Base-by-base conservation (phyloP, 495 filamentous ascomycete genomes). In the Lentithecium fluviatile region DNA sequence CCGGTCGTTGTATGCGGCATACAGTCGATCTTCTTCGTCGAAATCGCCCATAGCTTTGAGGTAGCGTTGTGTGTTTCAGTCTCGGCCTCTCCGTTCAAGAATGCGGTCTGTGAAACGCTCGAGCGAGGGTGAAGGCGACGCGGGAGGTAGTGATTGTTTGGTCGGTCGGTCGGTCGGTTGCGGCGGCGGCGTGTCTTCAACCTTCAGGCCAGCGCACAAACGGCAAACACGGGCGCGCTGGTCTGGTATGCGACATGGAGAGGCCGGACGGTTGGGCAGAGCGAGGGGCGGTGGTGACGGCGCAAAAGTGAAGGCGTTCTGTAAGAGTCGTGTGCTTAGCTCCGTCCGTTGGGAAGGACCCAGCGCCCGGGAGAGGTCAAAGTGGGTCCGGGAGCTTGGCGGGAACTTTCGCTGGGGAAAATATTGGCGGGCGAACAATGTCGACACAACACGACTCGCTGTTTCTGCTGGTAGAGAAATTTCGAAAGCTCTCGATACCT, bases 191-290 rank as follows among this genome's bases (percentile, higher is more conserved):
- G 10, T 52, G 6, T 8, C n/a, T 46, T 56, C 55, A 64, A 25
- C 65, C 61, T 52, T 64, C 56, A 11, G 65, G 65, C 65, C 60
- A 64, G 60, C 65, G 60, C 52, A 58, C 52, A 32, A 23, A 56
- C 21, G 45, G 52, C 65, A 64, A 64, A 61, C 65, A 46, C 20
- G 25, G 10, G 8, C 26, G 40, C 34, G 45, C 37, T 24, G 26
- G 47, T 13, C 34, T 52, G 45, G 55, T 61, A 50, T 63, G 51
- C 65, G 65, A 63, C 65, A 68, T 68, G 53, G 58, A 56, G 58
- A 67, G 47, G 25, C 20, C 11, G 24, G 1, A 26, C 13, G 45
- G 25, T 7, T 29, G 17, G n/a, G 36, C 6, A 43, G 52, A 19
- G 51, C 13, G 23, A 29, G 45, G 2, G 36, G 32, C 29, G 36